These are phyloP conservation scores for Melastoma candidum DNA, from an alignment of 441 rosid genomes.

Conservation along the genomic window DNA sequence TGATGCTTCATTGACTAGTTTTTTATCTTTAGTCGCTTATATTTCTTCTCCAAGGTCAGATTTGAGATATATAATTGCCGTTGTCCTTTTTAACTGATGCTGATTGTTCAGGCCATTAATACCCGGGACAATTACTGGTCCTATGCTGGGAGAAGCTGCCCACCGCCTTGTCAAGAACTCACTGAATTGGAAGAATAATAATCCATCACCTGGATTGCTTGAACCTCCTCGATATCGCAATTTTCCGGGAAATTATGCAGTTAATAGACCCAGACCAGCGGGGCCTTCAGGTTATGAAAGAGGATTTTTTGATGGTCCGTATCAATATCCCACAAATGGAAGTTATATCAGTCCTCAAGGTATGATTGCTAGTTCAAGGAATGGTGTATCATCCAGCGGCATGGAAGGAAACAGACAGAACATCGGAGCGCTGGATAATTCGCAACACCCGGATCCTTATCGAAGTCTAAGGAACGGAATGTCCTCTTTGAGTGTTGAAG, in stretches of 20 bases:
- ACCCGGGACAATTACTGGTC: constrained; percentile 75
- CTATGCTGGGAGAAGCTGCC: constrained; percentile 79
- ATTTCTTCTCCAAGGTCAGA: too few relatives aligned
- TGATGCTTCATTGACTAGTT: too few relatives aligned
- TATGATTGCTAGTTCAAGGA: constrained; percentile 28
- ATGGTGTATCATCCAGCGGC: constrained; percentile 32
- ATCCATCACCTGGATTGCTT: constrained; percentile 31
- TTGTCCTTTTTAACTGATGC: background rate
- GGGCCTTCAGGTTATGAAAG: constrained; percentile 50
- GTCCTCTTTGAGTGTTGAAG: constrained; percentile 43
- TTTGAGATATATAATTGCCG: background rate
- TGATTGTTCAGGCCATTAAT: constrained; percentile 54
- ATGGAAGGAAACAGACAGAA: constrained; percentile 33
- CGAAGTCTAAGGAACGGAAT: constrained; percentile 37
- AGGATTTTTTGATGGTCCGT: constrained; percentile 37
- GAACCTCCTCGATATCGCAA: constrained; percentile 38
- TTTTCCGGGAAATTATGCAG: constrained; percentile 29
- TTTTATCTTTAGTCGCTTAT: too few relatives aligned
- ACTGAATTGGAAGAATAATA: constrained; percentile 60
- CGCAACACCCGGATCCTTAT: constrained; percentile 34
- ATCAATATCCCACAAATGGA: constrained; percentile 25
- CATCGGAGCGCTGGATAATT: constrained; percentile 34
- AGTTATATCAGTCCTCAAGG: constrained; percentile 33
- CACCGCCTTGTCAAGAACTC: constrained; percentile 93
- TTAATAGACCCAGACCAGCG: constrained; percentile 44